phyloP scores from a whole-genome alignment of 2,329 filamentous ascomycete genomes.

The Knoxdaviesia capensis region DNA sequence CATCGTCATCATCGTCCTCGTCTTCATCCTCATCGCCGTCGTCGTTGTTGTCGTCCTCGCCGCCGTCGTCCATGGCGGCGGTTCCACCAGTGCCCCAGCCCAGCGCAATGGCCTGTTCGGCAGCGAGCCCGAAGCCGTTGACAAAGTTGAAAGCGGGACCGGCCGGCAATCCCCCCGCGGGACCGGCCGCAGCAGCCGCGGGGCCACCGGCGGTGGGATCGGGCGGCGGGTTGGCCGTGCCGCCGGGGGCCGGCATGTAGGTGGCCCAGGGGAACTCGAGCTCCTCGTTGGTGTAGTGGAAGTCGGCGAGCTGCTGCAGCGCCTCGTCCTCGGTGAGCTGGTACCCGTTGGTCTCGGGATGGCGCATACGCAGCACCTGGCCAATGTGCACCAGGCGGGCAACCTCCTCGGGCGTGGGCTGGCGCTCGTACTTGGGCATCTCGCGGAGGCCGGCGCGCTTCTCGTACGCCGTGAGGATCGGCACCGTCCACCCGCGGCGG shows the following conservation, averaged over 20 bases:
- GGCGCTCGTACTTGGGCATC: conserved; percentile 1
- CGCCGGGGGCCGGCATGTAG: background rate
- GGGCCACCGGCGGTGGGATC: background rate
- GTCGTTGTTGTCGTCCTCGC: no score
- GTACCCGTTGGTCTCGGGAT: background rate
- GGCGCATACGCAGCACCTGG: background rate
- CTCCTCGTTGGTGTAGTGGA: conserved; percentile 5
- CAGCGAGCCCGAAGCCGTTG: no score
- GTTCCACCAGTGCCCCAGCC: no score
- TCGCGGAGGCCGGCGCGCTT: no score
- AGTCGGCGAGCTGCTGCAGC: conserved; percentile 8
- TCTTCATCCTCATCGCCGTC: no score
- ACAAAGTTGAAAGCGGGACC: no score
- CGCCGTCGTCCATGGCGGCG: no score
- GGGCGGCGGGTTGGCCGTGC: no score
- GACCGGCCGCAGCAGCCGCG: background rate
- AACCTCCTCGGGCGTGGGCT: conserved; percentile 1
- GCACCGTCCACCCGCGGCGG: conserved; percentile 3
- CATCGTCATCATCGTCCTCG: no score
- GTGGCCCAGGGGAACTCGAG: conserved; percentile 1
- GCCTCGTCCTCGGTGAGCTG: conserved; percentile 7
- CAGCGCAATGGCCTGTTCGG: no score
- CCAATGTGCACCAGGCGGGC: background rate
- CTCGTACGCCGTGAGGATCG: background rate
- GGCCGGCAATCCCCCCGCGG: background rate